Evolutionary conservation across 2,329 filamentous ascomycete species (phyloP).

Genomic region (Talaromyces albobiverticillius): DNA sequence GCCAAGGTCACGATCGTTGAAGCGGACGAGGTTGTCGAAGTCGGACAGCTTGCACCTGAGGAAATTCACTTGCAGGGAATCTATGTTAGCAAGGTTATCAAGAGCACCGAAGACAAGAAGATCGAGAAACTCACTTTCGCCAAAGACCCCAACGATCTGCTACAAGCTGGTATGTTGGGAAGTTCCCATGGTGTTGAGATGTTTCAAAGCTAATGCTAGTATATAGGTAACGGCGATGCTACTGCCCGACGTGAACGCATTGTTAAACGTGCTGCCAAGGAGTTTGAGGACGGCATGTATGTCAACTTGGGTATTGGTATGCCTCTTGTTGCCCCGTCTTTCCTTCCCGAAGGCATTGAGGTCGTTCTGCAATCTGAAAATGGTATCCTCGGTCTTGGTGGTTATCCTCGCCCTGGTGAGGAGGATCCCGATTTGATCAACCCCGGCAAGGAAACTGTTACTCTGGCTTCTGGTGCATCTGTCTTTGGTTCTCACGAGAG

Average conservation of each 20-base stretch:
- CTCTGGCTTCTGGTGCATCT: constrained; percentile 69
- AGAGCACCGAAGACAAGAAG: constrained; percentile 66
- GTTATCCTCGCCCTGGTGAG: constrained; percentile 67
- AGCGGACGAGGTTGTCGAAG: constrained; percentile 76
- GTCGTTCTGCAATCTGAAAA: constrained; percentile 88
- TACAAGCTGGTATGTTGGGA: constrained; percentile 44
- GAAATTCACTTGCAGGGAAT: constrained; percentile 79
- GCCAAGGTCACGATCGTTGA: constrained; percentile 78
- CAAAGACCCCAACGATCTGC: constrained; percentile 57
- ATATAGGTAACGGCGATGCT: constrained; percentile 51
- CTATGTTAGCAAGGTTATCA: constrained; percentile 77
- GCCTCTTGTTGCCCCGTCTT: constrained; percentile 76
- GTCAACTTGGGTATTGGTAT: constrained; percentile 77
- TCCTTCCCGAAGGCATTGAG: constrained; percentile 64
- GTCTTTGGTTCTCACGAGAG: constrained; percentile 79
- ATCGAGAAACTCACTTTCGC: constrained; percentile 78
- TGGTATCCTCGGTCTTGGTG: constrained; percentile 77
- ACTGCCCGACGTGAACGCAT: constrained; percentile 77
- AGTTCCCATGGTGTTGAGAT: neutral
- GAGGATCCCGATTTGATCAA: constrained; percentile 79
- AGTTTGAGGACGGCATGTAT: constrained; percentile 56
- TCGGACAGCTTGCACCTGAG: constrained; percentile 69
- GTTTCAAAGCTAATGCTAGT: neutral
- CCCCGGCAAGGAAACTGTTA: constrained; percentile 85
- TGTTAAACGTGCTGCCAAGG: constrained; percentile 69